Conservation (phyloP, 345 rosid species). For the Populus alba region DNA sequence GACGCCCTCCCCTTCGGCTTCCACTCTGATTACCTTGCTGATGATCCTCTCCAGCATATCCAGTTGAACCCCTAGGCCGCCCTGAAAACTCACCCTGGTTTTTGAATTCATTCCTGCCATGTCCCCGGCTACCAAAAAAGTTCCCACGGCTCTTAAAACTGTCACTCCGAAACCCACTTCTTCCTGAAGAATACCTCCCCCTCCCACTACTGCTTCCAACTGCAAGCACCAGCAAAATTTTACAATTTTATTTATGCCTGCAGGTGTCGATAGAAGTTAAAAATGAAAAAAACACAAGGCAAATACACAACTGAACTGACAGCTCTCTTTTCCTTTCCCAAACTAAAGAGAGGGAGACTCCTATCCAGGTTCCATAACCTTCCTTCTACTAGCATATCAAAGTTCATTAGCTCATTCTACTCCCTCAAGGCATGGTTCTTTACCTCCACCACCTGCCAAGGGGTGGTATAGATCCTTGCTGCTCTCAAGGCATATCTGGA, state of each 20-base stretch:
- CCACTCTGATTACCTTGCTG: slow-evolving; percentile 44
- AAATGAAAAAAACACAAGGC: neutral
- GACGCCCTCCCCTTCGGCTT: slow-evolving; percentile 22
- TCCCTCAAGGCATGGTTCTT: too few species aligned
- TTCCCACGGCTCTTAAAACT: slow-evolving; percentile 49
- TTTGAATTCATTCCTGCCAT: slow-evolving; percentile 44
- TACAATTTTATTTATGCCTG: too few species aligned
- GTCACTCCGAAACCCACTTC: slow-evolving; percentile 55
- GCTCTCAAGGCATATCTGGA: too few species aligned
- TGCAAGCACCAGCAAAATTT: slow-evolving; percentile 1
- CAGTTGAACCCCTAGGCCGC: slow-evolving; percentile 47
- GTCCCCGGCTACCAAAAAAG: slow-evolving; percentile 44
- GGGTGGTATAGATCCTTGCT: too few species aligned
- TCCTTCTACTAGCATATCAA: too few species aligned
- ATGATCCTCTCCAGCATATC: slow-evolving; percentile 39
- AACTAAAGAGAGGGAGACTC: too few species aligned
- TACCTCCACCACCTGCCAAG: too few species aligned
- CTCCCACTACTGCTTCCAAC: slow-evolving; percentile 44
- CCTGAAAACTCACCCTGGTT: slow-evolving; percentile 52
- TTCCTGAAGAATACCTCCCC: slow-evolving; percentile 47
- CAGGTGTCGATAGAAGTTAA: neutral
- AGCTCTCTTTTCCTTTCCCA: too few species aligned
- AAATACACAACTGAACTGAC: too few species aligned
- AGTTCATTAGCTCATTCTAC: too few species aligned
- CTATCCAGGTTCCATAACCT: too few species aligned